phyloP scores from a whole-genome alignment of 1,284 basidiomycete species.

The Caloboletus inedulis region DNA sequence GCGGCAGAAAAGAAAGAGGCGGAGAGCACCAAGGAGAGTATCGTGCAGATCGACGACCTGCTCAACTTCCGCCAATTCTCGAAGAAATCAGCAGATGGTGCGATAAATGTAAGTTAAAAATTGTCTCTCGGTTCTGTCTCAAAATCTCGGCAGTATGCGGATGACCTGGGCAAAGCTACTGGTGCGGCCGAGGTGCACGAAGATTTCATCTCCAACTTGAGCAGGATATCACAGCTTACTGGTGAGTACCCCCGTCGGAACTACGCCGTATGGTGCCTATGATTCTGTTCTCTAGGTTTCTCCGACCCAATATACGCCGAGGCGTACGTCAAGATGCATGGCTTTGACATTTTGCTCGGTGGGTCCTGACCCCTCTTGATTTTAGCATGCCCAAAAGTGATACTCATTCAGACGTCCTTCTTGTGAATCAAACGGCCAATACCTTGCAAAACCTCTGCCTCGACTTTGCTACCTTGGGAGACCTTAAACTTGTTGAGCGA shows the following conservation, averaged over 20 bases:
- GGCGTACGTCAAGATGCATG: conserved; percentile 97
- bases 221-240: conserved; percentile 93
- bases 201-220: conserved; percentile 96
- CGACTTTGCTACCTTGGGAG: conserved; percentile 97
- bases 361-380: conserved; percentile 1
- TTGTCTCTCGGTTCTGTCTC: not conserved
- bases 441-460: conserved; percentile 96
- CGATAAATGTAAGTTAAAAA: conserved; percentile 65
- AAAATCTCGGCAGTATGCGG: conserved; percentile 66
- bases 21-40: conserved; percentile 69
- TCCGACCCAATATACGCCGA: conserved; percentile 99
- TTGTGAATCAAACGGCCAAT: conserved; percentile 95
- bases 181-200: conserved; percentile 82
- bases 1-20: conserved; percentile 85
- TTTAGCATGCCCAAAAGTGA: not conserved
- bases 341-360: conserved; percentile 96
- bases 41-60: conserved; percentile 91
- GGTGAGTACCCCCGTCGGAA: conserved; percentile 39
- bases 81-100: conserved; percentile 82
- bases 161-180: conserved; percentile 89
- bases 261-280: not conserved
- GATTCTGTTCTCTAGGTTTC: conserved; percentile 60
- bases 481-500: conserved; percentile 95
- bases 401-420: conserved; percentile 70
- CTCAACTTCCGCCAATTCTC: conserved; percentile 93